Base-by-base conservation (phyloP, 306 rosid species). In the Sphenostylis stenocarpa region DNA sequence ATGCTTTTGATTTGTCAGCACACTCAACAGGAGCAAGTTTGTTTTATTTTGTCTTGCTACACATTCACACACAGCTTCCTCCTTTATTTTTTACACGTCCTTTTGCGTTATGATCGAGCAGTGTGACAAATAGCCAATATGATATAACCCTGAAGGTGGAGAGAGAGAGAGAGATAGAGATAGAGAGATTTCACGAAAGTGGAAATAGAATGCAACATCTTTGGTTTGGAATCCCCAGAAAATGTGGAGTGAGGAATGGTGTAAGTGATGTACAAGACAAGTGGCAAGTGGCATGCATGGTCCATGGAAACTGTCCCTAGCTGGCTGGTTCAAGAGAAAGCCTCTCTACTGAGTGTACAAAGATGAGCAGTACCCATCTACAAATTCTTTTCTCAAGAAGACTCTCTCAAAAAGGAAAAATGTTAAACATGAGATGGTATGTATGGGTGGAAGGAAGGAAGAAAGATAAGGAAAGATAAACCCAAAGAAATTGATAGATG, bases 201-300 rank as follows among this genome's bases (percentile, higher is more conserved):
- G 81, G 87, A 73, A 80, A 63, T 52, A 1, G 41, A 78, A 77
- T 47, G 81, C 68, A 85, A 58, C 44, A 29, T 76, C 29, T 78
- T 77, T 57, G 75, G 81, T 70, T 70, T 77, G 79, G 88, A 86
- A 89, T 82, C 84, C 65, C 47, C 84, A 70, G 49, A 74, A 77
- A 82, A 90, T 70, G 93, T 82, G 92, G 67, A 77, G 85, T 26
- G 82, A 71, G 62, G 74, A 47, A 67, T 78, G 85, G 62, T 66
- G 47, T 58, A 78, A 78, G 88, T 86, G 86, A 89, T 84, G 83
- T 90, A 89, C 84, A 84, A 69, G 84, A 70, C 85, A 84, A 85
- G 74, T 82, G 70, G 86, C 65, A 73, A 86, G 87, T 85, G 84
- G 89, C 38, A 34, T 4, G 70, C 38, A 34, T 84, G 96, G 92